phyloP scores from a whole-genome alignment of 495 filamentous ascomycete species.

The Neurospora sp. region DNA sequence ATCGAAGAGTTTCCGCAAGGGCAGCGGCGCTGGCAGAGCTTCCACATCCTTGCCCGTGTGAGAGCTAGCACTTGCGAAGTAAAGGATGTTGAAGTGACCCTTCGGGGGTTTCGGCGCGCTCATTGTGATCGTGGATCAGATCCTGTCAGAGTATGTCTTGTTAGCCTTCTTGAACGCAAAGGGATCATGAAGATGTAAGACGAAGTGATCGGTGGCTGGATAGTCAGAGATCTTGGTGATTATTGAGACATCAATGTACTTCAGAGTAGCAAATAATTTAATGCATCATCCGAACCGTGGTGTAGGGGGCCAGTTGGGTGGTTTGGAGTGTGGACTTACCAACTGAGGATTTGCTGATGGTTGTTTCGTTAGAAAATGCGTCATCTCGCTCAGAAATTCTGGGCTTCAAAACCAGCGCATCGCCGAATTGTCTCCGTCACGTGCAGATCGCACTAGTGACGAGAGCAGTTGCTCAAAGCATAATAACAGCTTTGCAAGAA shows the following conservation, averaged over 20 bases:
- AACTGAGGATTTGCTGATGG: not conserved
- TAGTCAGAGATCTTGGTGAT: slow-evolving; percentile 56
- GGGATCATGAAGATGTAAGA: slow-evolving; percentile 1
- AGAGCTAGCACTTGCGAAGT: slow-evolving; percentile 72
- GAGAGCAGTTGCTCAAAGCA: not conserved
- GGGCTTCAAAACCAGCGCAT: not conserved
- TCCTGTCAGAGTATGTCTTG: not conserved
- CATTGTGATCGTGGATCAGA: slow-evolving; percentile 15
- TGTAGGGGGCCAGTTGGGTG: not conserved
- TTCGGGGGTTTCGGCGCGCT: slow-evolving; percentile 30
- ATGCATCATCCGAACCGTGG: slow-evolving; percentile 33
- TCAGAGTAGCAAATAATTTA: slow-evolving; percentile 63
- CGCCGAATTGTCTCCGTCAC: not conserved
- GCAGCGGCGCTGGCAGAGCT: slow-evolving; percentile 60
- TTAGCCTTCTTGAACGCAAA: not conserved
- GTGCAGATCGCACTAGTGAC: not conserved
- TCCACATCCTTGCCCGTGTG: slow-evolving; percentile 67
- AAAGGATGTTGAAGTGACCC: slow-evolving; percentile 69
- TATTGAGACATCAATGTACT: slow-evolving; percentile 35
- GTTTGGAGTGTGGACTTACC: slow-evolving; percentile 8
- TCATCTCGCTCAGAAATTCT: not conserved
- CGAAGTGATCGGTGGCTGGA: slow-evolving; percentile 11
- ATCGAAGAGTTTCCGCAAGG: slow-evolving; percentile 53
- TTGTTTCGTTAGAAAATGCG: not conserved
- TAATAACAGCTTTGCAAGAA: not conserved